Percentiles rank a stretch among this genome's conserved stretches.
Conservation (phyloP, 192 early-diverging fungal genomes). For the Gonapodya prolifera region DNA sequence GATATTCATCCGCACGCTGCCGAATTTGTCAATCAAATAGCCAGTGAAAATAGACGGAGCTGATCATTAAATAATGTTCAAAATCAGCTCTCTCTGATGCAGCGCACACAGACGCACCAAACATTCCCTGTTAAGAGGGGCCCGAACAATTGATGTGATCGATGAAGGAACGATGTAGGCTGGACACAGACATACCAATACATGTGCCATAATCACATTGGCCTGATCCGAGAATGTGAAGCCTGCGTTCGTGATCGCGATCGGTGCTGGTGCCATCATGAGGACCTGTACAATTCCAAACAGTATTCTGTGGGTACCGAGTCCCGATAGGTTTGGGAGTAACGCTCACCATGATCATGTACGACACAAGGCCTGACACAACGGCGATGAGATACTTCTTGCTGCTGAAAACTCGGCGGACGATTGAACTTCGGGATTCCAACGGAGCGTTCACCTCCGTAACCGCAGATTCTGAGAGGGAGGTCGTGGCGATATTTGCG, state of each 20-base stretch:
- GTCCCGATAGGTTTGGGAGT: too few relatives aligned
- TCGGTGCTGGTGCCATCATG: conserved; percentile 3
- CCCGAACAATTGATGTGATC: neutral
- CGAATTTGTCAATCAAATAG: neutral
- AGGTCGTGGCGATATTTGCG: too few relatives aligned
- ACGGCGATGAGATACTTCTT: conserved; percentile 4
- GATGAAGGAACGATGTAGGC: neutral
- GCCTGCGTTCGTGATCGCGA: neutral
- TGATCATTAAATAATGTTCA: too few relatives aligned
- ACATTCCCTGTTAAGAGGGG: neutral
- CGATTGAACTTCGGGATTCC: neutral
- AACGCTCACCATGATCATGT: neutral
- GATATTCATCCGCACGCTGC: neutral
- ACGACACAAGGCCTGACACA: neutral
- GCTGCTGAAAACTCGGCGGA: neutral
- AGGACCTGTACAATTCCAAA: too few relatives aligned
- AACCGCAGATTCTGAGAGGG: neutral
- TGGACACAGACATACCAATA: neutral
- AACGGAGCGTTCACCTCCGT: neutral
- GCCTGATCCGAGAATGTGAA: conserved; percentile 4
- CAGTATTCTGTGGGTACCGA: too few relatives aligned
- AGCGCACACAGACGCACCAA: too few relatives aligned
- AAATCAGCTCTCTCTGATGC: too few relatives aligned
- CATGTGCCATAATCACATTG: conserved; percentile 4
- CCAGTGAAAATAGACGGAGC: neutral